Evolutionary conservation across 169 alveolate species (phyloP).

Genomic region (Plasmodium chabaudi): DNA sequence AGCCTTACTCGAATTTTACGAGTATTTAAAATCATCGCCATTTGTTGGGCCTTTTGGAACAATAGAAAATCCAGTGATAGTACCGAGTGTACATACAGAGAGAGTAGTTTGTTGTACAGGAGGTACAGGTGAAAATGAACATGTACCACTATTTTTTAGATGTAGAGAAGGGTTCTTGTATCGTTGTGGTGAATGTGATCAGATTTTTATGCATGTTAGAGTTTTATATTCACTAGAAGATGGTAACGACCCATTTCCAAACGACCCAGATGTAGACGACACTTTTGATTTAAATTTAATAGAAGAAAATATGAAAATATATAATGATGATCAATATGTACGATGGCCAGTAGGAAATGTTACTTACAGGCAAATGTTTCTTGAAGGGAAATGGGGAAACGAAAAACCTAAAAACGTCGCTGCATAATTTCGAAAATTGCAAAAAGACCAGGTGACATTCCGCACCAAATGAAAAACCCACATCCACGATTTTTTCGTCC

Average conservation of each 20-base stretch:
- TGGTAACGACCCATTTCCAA: constrained; percentile 91
- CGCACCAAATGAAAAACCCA: neutral
- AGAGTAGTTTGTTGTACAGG: constrained; percentile 92
- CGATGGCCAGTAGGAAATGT: constrained; percentile 90
- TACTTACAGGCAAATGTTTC: constrained; percentile 84
- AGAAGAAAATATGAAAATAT: constrained; percentile 87
- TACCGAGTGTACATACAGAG: constrained; percentile 89
- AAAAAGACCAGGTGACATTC: neutral
- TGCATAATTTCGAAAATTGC: neutral
- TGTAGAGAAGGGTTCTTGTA: constrained; percentile 92
- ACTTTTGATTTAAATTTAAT: constrained; percentile 87
- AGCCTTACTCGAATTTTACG: constrained; percentile 91
- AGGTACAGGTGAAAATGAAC: constrained; percentile 93
- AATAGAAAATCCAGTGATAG: constrained; percentile 90
- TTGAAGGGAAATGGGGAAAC: constrained; percentile 81
- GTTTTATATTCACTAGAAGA: constrained; percentile 88
- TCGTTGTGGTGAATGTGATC: constrained; percentile 94
- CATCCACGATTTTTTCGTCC: neutral
- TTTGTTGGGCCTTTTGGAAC: constrained; percentile 93
- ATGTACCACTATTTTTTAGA: constrained; percentile 88
- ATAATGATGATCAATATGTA: constrained; percentile 89
- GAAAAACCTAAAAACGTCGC: constrained; percentile 15
- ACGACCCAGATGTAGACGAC: constrained; percentile 90
- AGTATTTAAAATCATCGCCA: constrained; percentile 90
- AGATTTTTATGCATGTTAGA: constrained; percentile 92